phyloP scores from a whole-genome alignment of 345 rosid genomes.

The Raphanus raphanistrum region DNA sequence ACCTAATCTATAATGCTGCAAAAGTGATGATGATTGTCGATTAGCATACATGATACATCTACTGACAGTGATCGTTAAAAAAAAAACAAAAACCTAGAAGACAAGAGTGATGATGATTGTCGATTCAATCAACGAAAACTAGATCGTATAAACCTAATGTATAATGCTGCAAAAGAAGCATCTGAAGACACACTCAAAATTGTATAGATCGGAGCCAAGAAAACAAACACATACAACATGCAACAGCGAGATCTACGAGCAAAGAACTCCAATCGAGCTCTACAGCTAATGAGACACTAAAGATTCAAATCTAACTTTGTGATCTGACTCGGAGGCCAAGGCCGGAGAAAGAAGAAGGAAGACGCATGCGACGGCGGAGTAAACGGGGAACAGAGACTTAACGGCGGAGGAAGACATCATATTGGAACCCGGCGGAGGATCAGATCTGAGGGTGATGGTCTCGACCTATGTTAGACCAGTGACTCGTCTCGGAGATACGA shows the following conservation, averaged over 20 bases:
- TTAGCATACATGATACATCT: background rate
- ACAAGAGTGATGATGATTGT: background rate
- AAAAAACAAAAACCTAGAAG: background rate
- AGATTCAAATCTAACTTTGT: constrained; percentile 58
- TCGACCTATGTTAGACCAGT: constrained; percentile 11
- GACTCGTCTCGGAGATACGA: constrained; percentile 25
- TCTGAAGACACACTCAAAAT: constrained; percentile 1
- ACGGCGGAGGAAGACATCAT: constrained; percentile 51
- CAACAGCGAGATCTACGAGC: constrained; percentile 41
- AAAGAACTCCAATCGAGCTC: constrained; percentile 17
- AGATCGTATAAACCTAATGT: background rate
- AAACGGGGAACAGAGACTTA: constrained; percentile 41
- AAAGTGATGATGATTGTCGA: too few relatives aligned
- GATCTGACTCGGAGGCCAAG: constrained; percentile 80
- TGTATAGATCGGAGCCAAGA: constrained; percentile 22
- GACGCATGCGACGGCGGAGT: constrained; percentile 24
- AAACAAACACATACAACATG: constrained; percentile 9
- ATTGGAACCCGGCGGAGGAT: constrained; percentile 41
- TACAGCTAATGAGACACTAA: background rate
- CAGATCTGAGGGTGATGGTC: constrained; percentile 44
- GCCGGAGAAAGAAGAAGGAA: constrained; percentile 46
- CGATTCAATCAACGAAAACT: background rate
- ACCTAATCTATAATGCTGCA: too few relatives aligned
- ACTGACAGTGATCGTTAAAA: background rate
- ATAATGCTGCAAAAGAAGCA: constrained; percentile 3